Evolutionary conservation across 108 stramenopile species (phyloP).

Genomic region (Skeletonema marinoi): DNA sequence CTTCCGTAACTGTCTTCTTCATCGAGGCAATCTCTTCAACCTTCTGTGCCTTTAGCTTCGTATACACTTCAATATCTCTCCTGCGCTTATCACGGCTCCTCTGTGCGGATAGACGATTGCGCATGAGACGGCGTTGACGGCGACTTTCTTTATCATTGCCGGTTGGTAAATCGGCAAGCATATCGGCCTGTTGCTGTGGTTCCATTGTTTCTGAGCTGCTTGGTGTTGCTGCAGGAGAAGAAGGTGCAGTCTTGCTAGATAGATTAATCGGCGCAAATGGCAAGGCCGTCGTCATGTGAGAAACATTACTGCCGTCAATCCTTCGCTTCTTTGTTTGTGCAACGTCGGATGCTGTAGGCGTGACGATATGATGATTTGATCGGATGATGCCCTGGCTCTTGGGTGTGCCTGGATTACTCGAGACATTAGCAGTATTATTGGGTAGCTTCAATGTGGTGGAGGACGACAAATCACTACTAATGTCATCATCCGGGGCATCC

Average conservation of each 20-base stretch:
- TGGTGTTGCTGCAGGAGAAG: neutral
- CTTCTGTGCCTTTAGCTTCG: neutral
- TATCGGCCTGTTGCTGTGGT: neutral
- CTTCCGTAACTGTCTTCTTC: neutral
- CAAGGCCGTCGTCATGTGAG: neutral
- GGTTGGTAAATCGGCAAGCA: neutral
- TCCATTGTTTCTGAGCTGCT: neutral
- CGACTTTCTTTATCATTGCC: neutral
- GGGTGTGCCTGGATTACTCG: neutral
- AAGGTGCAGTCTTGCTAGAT: neutral
- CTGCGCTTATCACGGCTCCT: neutral
- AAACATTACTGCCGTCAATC: neutral
- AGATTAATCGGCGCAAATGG: neutral
- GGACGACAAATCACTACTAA: neutral
- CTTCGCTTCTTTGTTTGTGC: neutral
- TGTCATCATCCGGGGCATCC: neutral
- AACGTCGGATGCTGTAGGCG: neutral
- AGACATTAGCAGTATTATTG: neutral
- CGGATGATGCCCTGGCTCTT: neutral
- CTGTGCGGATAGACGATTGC: slow-evolving; percentile 11
- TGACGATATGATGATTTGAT: neutral
- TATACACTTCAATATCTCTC: neutral
- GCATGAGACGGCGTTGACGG: neutral
- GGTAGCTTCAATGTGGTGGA: neutral
- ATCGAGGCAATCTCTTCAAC: neutral